phyloP scores from a whole-genome alignment of 2,329 filamentous ascomycete genomes.

The Colletotrichum sp. region DNA sequence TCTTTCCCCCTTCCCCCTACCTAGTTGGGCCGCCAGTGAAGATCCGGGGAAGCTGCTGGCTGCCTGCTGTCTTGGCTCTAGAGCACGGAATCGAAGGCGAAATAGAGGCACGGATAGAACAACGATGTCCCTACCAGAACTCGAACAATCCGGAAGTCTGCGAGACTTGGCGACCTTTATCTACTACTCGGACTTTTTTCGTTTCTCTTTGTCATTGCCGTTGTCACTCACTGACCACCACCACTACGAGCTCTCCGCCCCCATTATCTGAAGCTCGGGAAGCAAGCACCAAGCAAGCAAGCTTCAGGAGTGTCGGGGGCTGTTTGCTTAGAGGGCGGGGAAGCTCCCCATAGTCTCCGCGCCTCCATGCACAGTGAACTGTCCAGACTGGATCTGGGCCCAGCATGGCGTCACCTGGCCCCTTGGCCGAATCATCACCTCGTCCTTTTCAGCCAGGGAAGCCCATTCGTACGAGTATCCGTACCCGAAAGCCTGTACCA shows the following conservation, averaged over 20 bases:
- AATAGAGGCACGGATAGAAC: not conserved
- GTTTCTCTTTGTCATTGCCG: not conserved
- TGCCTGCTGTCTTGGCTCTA: not conserved
- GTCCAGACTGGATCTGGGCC: not conserved
- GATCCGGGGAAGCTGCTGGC: constrained; percentile 17
- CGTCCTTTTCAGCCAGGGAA: not conserved
- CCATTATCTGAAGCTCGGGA: not conserved
- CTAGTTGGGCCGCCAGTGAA: not conserved
- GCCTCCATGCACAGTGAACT: constrained; percentile 3
- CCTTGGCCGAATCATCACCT: constrained; percentile 11
- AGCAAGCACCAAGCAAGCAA: not conserved
- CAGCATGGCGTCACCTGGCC: constrained; percentile 12
- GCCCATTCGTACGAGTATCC: not conserved
- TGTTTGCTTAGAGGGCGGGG: not conserved
- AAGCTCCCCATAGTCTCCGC: not conserved
- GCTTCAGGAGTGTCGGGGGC: not conserved
- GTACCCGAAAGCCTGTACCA: not conserved
- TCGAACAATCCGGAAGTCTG: not conserved
- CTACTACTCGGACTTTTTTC: not conserved
- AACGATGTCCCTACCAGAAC: not conserved
- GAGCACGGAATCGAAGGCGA: not conserved
- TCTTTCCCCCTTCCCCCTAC: not conserved
- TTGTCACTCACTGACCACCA: not conserved
- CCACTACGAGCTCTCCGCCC: not conserved
- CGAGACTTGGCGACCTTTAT: not conserved